Base-by-base conservation (phyloP, 2,329 filamentous ascomycete species). In the Pestalotiopsis sp. region DNA sequence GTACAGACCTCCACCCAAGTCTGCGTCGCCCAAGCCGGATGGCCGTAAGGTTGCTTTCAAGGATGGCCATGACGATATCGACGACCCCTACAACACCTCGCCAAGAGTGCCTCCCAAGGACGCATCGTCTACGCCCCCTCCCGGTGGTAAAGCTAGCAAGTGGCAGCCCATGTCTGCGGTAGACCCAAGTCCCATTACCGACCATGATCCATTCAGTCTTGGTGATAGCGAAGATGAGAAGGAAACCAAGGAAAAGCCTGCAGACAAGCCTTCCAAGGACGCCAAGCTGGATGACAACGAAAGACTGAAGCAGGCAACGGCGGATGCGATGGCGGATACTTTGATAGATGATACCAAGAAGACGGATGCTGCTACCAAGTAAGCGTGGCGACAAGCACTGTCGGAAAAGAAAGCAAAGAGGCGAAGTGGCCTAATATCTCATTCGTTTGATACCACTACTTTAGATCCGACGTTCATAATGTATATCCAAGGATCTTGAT, bases 161-260 rank as follows among this genome's bases (percentile, higher is more conserved):
- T 99, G 96, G 96, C 95, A 99, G 80, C 95, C 96, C 11, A 84
- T 99, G 74, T 94, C 95, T 13, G 87, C 91, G 0, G 90, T 98
- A 14, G 93, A 97, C 72, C 94, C 95, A 1, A 91, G 89, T 71
- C 95, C 95, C 14, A 92, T 97, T 70, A 87, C 88, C 20, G 94
- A 98, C 74, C 95, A 97, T 75, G 96, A 99, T 77, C 96, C 96
- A 0, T 99, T 99, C 82, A 98, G 94, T 76, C 87, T 99, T 14
- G 96, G 96, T 4, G 95, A 98, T 75, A 97, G 94, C 76, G 95
- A 98, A 73, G 95, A 97, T 73, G 96, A 99, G 80, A 92, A 92
- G 74, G 93, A 95, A 66, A 81, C 84, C 17, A 96, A 94, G 82
- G 86, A 87, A 57, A 89, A 90, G 68, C 83, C 84, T 67, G 79